Evolutionary conservation across 2,329 filamentous ascomycete species (phyloP).

Genomic region (Juglanconis oblonga): DNA sequence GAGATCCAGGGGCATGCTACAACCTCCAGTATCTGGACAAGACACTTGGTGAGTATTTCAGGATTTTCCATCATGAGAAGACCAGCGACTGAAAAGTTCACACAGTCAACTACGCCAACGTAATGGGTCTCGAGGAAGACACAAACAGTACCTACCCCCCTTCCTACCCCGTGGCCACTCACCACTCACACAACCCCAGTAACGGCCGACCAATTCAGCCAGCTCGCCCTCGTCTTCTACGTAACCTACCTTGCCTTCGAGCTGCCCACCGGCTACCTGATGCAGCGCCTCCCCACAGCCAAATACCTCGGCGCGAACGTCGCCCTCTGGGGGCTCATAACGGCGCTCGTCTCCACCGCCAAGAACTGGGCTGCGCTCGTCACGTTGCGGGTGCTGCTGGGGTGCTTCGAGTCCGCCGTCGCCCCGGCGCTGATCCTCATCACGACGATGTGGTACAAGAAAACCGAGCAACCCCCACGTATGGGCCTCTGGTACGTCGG

Average conservation of each 20-base stretch:
- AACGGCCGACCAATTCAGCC: conserved; percentile 26
- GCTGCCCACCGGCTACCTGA: conserved; percentile 40
- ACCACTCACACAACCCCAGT: conserved; percentile 8
- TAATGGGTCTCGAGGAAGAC: conserved; percentile 29
- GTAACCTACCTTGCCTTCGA: conserved; percentile 30
- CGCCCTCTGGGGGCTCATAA: conserved; percentile 44
- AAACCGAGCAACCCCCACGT: conserved; percentile 29
- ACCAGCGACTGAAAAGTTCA: neutral
- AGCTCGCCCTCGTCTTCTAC: conserved; percentile 31
- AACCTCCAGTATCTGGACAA: conserved; percentile 30
- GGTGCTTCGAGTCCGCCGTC: conserved; percentile 52
- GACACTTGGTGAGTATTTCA: conserved; percentile 22
- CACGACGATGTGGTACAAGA: conserved; percentile 33
- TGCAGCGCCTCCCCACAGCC: conserved; percentile 51
- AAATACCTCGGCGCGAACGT: conserved; percentile 49
- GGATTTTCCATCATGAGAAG: neutral
- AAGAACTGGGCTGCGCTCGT: conserved; percentile 49
- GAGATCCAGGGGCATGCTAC: conserved; percentile 26
- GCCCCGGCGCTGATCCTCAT: conserved; percentile 42
- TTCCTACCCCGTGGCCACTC: neutral
- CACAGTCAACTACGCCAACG: conserved; percentile 29
- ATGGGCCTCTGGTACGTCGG: conserved; percentile 33
- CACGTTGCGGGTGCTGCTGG: conserved; percentile 47
- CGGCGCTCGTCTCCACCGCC: conserved; percentile 45
- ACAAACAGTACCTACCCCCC: conserved; percentile 19